phyloP scores from a whole-genome alignment of 495 filamentous ascomycete genomes.

The Talaromyces adpressus region DNA sequence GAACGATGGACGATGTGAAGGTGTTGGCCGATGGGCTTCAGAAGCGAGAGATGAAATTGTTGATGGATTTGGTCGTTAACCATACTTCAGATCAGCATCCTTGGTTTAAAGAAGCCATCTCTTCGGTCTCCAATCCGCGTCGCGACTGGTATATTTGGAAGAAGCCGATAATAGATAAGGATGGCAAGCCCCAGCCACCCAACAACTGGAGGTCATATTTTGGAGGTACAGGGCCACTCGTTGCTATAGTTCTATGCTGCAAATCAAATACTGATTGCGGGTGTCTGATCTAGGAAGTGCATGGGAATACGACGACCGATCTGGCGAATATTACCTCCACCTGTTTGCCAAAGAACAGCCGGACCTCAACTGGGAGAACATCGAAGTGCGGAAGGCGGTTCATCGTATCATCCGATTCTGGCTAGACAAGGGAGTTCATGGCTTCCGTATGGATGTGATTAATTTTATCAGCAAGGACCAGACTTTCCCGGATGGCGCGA shows the following conservation, averaged over 20 bases:
- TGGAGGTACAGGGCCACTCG: not conserved
- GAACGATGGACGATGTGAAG: constrained; percentile 50
- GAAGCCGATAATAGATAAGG: constrained; percentile 28
- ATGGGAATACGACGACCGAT: constrained; percentile 55
- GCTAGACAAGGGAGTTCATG: constrained; percentile 53
- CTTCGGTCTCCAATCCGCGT: constrained; percentile 42
- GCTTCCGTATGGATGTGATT: constrained; percentile 55
- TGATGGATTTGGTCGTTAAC: constrained; percentile 53
- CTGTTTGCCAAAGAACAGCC: constrained; percentile 56
- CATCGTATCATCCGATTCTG: constrained; percentile 61
- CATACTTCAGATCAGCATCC: constrained; percentile 52
- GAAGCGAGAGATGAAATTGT: constrained; percentile 48
- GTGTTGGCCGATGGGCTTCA: constrained; percentile 37
- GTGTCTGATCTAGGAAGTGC: constrained; percentile 27
- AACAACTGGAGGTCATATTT: constrained; percentile 40
- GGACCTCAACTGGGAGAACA: constrained; percentile 66
- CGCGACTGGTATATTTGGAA: constrained; percentile 64
- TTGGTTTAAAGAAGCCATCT: constrained; percentile 57
- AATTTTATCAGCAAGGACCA: constrained; percentile 55
- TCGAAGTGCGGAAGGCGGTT: constrained; percentile 49
- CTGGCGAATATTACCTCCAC: constrained; percentile 58
- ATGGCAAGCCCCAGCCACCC: constrained; percentile 49
- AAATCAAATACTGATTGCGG: not conserved
- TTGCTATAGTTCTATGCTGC: not conserved
- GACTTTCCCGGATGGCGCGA: constrained; percentile 48